Evolutionary conservation across 2,329 filamentous ascomycete species (phyloP).

Genomic region (Fusarium pseudoanthophilum): DNA sequence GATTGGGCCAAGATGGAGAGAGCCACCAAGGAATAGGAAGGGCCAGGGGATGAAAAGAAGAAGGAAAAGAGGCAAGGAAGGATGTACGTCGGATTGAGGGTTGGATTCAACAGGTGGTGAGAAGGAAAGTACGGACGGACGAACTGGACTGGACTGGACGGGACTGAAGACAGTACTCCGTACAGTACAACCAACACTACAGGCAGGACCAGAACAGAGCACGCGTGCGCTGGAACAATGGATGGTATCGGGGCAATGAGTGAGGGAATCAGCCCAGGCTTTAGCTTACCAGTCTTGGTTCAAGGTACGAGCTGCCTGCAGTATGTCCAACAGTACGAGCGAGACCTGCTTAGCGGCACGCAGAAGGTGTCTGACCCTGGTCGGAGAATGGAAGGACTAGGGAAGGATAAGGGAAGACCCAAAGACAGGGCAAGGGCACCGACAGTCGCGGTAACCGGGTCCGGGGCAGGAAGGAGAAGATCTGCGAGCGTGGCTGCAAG

Average conservation of each 20-base stretch:
- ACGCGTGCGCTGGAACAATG: constrained; percentile 42
- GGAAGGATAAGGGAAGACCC: constrained; percentile 38
- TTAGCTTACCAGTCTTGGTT: constrained; percentile 35
- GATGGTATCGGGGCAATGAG: constrained; percentile 41
- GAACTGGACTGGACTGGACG: not conserved
- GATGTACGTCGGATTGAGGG: constrained; percentile 23
- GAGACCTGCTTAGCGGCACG: constrained; percentile 38
- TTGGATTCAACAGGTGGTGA: constrained; percentile 26
- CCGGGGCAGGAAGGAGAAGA: constrained; percentile 38
- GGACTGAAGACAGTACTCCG: not conserved
- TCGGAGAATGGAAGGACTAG: constrained; percentile 39
- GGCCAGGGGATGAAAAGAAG: constrained; percentile 34
- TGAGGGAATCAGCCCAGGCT: constrained; percentile 34
- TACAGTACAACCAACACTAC: constrained; percentile 9
- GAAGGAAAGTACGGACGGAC: constrained; percentile 2
- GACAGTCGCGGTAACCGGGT: constrained; percentile 40
- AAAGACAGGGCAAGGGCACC: constrained; percentile 32
- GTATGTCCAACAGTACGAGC: constrained; percentile 28
- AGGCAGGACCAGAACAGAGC: constrained; percentile 23
- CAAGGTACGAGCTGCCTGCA: constrained; percentile 27
- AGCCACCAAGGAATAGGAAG: constrained; percentile 36
- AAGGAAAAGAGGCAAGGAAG: constrained; percentile 30
- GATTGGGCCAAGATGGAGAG: constrained; percentile 33
- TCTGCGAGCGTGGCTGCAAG: constrained; percentile 43
- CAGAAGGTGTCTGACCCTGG: constrained; percentile 38